phyloP scores from a whole-genome alignment of 805 yeast genomes.

The Candida qinlingensis region DNA sequence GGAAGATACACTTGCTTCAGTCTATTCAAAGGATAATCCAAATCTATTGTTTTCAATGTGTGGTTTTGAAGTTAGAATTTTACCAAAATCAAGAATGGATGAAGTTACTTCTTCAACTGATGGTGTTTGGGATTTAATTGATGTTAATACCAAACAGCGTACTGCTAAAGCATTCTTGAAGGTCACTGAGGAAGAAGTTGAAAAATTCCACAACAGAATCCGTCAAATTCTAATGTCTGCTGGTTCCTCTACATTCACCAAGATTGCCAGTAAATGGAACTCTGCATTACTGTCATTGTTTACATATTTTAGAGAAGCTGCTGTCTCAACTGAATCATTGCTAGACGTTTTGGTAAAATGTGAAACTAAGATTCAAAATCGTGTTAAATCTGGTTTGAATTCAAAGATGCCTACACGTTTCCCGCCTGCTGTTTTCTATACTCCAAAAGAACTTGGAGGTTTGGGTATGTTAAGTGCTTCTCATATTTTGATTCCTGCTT shows the following conservation, averaged over 20 bases:
- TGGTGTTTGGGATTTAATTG: constrained; percentile 86
- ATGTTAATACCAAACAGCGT: constrained; percentile 69
- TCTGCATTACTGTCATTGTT: constrained; percentile 82
- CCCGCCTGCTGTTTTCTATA: constrained; percentile 97
- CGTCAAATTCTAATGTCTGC: constrained; percentile 91
- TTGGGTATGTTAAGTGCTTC: constrained; percentile 97
- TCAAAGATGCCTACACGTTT: constrained; percentile 98
- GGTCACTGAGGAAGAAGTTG: constrained; percentile 77
- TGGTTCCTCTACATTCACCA: constrained; percentile 92
- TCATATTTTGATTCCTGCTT: constrained; percentile 89
- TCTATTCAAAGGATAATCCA: constrained; percentile 86
- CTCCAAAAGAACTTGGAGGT: constrained; percentile 97
- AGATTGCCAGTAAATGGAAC: constrained; percentile 94
- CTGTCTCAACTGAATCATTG: constrained; percentile 71
- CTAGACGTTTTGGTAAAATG: constrained; percentile 81
- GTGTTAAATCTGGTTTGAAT: constrained; percentile 90
- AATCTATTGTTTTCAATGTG: constrained; percentile 85
- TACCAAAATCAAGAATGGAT: constrained; percentile 63
- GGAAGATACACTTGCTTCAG: constrained; percentile 79
- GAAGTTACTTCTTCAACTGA: constrained; percentile 58
- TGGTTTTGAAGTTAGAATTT: constrained; percentile 88
- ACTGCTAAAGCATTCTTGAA: constrained; percentile 85
- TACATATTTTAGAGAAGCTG: constrained; percentile 91
- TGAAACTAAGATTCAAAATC: constrained; percentile 89
- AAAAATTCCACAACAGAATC: constrained; percentile 73